Evolutionary conservation across 805 yeast genomes (phyloP), one percentile per base, ranked within the genome.

Genomic region (Cephaloascus fragrans): DNA sequence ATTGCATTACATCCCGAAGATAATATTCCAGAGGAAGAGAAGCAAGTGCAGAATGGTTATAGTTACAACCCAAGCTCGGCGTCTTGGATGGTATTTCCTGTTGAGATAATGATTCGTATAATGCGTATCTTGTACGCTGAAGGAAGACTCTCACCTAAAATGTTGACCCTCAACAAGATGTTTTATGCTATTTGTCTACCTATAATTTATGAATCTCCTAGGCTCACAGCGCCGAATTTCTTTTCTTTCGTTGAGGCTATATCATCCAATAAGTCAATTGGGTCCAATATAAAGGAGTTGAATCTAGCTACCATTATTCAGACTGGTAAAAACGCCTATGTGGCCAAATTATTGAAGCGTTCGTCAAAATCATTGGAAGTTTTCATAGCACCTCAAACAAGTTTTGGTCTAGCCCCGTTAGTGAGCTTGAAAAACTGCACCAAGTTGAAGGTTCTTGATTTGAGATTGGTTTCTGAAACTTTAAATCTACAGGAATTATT

Each of bases 341-440:
- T 90, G 10, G 86, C 97, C 0, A 81, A 84, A 46, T 55, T 93
- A 4, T 62, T 93, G 40, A 75, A 95, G 50, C 69, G 96, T 32
- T 84, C 96, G 39, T 73, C 88, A 6, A 56, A 69, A 16, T 71
- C 68, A 31, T 62, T 93, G 37, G 73, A 77, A 45, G 63, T 69
- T 9, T 88, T 93, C 49, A 73, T 83, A 5, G 96, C 97, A 0
- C 96, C 97, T 3, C 97, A 90, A 54, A 81, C 97, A 26, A 83
- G 94, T 61, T 90, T 93, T 64, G 98, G 98, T 0, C 72, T 79
- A 37, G 83, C 95, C 2, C 97, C 97, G 1, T 61, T 90, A 47
- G 73, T 86, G n/a, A 79, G 94, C 37, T 65, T 93, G 35, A 73
- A 84, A 41, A 66, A 79, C 34, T 93, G 98, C 55, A 62, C 62